Evolutionary conservation across 345 rosid genomes (phyloP).

Genomic region (Syzygium jambos): DNA sequence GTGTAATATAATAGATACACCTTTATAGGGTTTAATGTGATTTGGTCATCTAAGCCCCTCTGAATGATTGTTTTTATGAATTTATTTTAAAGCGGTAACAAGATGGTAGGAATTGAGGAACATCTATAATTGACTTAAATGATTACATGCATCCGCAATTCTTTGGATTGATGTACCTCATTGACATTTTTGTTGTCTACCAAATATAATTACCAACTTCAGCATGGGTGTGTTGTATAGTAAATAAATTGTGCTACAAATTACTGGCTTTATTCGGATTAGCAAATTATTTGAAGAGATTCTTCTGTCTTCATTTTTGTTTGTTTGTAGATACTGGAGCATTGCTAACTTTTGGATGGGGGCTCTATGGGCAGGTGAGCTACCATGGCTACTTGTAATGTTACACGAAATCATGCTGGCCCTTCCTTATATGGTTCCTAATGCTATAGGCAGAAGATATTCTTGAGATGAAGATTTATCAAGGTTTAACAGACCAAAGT

Average conservation of each 20-base stretch:
- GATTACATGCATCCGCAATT: background rate
- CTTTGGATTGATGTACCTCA: background rate
- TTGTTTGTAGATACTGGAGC: conserved; percentile 58
- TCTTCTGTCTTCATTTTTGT: conserved; percentile 1
- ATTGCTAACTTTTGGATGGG: conserved; percentile 84
- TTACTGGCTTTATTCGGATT: background rate
- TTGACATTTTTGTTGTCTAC: background rate
- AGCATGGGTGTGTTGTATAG: background rate
- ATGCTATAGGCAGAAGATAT: background rate
- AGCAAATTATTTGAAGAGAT: background rate
- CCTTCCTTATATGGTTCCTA: background rate
- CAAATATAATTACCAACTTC: background rate
- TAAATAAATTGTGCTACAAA: background rate
- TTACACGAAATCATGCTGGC: background rate
- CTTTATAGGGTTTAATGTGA: background rate
- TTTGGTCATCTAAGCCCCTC: background rate
- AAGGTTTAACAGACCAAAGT: background rate
- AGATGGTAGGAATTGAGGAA: background rate
- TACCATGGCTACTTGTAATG: background rate
- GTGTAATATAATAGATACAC: background rate
- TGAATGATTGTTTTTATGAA: background rate
- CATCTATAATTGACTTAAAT: background rate
- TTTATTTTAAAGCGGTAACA: background rate
- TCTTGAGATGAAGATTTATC: background rate
- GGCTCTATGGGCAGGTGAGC: conserved; percentile 80